These are phyloP conservation scores for Candida succiphila DNA, from an alignment of 805 yeast genomes.

Conservation along the genomic window DNA sequence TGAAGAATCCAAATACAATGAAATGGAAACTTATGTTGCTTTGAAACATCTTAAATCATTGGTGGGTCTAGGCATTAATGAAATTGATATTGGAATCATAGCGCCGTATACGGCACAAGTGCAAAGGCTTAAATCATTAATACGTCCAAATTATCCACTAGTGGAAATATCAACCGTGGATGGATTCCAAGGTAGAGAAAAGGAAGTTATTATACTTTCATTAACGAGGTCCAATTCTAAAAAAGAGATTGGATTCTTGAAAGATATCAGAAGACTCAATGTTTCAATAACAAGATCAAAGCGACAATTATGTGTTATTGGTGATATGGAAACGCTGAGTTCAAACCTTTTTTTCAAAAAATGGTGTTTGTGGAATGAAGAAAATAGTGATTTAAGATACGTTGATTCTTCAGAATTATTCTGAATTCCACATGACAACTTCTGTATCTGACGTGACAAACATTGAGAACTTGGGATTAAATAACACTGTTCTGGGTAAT, in stretches of 20 bases:
- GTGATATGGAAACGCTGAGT: slow-evolving; percentile 68
- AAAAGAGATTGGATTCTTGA: slow-evolving; percentile 70
- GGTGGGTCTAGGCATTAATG: slow-evolving; percentile 39
- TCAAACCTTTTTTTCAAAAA: slow-evolving; percentile 38
- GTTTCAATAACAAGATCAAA: slow-evolving; percentile 92
- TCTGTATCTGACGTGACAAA: slow-evolving; percentile 58
- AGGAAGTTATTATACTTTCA: slow-evolving; percentile 72
- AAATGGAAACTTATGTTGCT: slow-evolving; percentile 62
- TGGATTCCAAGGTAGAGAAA: slow-evolving; percentile 96
- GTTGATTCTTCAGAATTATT: slow-evolving; percentile 37
- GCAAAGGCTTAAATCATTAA: slow-evolving; percentile 36
- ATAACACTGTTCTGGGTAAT: slow-evolving; percentile 40
- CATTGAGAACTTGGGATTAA: slow-evolving; percentile 52
- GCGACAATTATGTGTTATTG: slow-evolving; percentile 76
- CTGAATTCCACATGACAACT: slow-evolving; percentile 26
- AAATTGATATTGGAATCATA: slow-evolving; percentile 66
- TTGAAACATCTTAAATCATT: slow-evolving; percentile 44
- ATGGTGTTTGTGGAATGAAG: slow-evolving; percentile 69
- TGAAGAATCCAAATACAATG: slow-evolving; percentile 58
- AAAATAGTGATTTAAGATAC: slow-evolving; percentile 55
- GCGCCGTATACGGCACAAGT: slow-evolving; percentile 92
- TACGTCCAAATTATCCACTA: slow-evolving; percentile 28
- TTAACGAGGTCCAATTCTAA: slow-evolving; percentile 73
- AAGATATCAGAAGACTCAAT: slow-evolving; percentile 71
- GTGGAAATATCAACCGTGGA: slow-evolving; percentile 87